A percentile compares a stretch with the other conserved stretches of the same genome.
phyloP scores from a whole-genome alignment of 2,329 filamentous ascomycete genomes.

The Penicillium sp. region DNA sequence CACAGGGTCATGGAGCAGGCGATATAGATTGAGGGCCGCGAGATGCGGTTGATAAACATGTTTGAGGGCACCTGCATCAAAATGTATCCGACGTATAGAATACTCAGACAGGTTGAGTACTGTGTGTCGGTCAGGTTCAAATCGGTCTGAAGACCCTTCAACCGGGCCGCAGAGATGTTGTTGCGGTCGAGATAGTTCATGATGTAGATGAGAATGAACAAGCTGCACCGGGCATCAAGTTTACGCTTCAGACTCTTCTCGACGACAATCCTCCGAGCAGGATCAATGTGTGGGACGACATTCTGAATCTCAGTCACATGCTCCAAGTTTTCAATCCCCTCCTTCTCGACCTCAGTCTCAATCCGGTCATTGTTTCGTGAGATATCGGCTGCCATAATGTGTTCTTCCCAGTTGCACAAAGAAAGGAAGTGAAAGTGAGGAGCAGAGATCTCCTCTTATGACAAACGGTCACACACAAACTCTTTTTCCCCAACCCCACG shows the following conservation, averaged over 20 bases:
- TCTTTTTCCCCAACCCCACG: conserved; percentile 7
- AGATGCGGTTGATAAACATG: conserved; percentile 47
- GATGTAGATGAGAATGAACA: conserved; percentile 29
- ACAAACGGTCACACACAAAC: neutral
- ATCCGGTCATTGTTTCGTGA: conserved; percentile 16
- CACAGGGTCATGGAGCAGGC: conserved; percentile 54
- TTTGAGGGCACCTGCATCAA: conserved; percentile 51
- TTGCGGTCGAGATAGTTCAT: conserved; percentile 45
- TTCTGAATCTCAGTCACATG: conserved; percentile 16
- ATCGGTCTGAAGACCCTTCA: conserved; percentile 42
- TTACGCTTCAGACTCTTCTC: conserved; percentile 30
- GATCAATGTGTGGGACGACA: conserved; percentile 19
- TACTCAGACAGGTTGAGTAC: conserved; percentile 44
- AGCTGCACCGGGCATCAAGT: conserved; percentile 28
- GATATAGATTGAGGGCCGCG: conserved; percentile 47
- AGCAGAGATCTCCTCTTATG: conserved; percentile 3
- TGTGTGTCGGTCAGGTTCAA: conserved; percentile 36
- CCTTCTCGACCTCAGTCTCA: conserved; percentile 19
- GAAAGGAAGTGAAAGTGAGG: neutral
- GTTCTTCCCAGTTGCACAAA: conserved; percentile 7
- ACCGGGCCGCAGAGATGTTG: conserved; percentile 42
- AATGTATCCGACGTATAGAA: conserved; percentile 51
- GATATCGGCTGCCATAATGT: conserved; percentile 23
- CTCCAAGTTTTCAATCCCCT: conserved; percentile 19
- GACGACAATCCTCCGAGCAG: conserved; percentile 21